Evolutionary conservation across 768 basidiomycete species (phyloP).

Genomic region (Collybia nuda): DNA sequence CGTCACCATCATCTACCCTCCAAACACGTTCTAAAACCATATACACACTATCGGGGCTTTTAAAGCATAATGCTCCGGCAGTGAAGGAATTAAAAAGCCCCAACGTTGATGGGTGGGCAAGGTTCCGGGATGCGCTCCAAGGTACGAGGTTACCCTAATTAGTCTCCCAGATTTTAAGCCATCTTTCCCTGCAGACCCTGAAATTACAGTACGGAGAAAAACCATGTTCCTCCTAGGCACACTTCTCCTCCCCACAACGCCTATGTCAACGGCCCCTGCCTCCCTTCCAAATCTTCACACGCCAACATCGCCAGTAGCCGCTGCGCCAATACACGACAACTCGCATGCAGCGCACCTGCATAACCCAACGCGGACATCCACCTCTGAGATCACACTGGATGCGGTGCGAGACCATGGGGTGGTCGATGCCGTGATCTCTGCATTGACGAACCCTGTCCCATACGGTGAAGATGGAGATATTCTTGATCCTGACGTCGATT

Average conservation of each 20-base stretch:
- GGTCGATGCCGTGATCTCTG: slow-evolving; percentile 48
- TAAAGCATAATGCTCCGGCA: slow-evolving; percentile 77
- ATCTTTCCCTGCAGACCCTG: slow-evolving; percentile 56
- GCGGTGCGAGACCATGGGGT: slow-evolving; percentile 51
- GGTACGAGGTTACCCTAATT: slow-evolving; percentile 34
- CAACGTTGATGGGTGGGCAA: slow-evolving; percentile 61
- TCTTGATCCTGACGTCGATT: slow-evolving; percentile 54
- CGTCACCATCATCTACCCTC: slow-evolving; percentile 46
- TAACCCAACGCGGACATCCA: slow-evolving; percentile 53
- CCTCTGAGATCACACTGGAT: slow-evolving; percentile 43
- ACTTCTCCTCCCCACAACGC: slow-evolving; percentile 54
- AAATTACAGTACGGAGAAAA: slow-evolving; percentile 77
- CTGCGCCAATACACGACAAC: slow-evolving; percentile 58
- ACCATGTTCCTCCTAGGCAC: slow-evolving; percentile 72
- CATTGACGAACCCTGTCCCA: slow-evolving; percentile 56
- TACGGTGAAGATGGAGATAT: slow-evolving; percentile 68
- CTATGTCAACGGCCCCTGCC: slow-evolving; percentile 18
- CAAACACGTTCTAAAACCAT: slow-evolving; percentile 75
- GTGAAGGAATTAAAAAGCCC: slow-evolving; percentile 48
- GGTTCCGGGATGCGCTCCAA: slow-evolving; percentile 56
- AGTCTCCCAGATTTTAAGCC: background rate
- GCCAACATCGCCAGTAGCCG: slow-evolving; percentile 18
- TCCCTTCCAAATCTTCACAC: slow-evolving; percentile 17
- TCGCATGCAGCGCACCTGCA: slow-evolving; percentile 67
- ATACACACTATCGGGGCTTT: slow-evolving; percentile 74